Evolutionary conservation across 1,139 yeast species (phyloP).

Genomic region (Lodderomyces orthopsilosis): DNA sequence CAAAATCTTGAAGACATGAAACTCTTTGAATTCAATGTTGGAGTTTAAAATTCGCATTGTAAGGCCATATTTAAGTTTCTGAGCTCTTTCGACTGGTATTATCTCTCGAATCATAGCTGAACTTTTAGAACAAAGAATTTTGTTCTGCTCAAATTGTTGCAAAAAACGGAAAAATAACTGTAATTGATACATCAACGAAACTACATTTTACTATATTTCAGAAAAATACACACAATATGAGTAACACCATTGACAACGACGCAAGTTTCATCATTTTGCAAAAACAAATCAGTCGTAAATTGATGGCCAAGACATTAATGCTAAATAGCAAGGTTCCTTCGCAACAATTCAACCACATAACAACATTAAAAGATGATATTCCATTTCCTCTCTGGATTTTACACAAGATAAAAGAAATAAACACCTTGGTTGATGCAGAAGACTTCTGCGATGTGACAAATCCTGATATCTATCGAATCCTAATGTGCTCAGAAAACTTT

Average conservation of each 20-base stretch:
- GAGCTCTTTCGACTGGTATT: conserved; percentile 11
- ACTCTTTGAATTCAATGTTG: conserved; percentile 13
- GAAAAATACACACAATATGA: not conserved
- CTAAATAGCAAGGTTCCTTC: not conserved
- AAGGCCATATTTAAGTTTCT: conserved; percentile 14
- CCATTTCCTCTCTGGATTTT: not conserved
- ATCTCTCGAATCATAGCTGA: not conserved
- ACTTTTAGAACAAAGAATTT: not conserved
- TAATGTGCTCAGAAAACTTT: conserved; percentile 6
- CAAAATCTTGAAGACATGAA: conserved; percentile 17
- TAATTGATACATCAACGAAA: too few relatives aligned
- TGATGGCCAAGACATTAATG: not conserved
- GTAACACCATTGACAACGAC: not conserved
- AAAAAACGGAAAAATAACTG: conserved; percentile 1
- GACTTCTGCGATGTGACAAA: not conserved
- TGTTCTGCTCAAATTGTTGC: conserved; percentile 1
- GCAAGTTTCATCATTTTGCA: not conserved
- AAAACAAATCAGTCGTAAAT: not conserved
- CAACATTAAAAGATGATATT: not conserved
- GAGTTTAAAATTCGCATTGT: conserved; percentile 13
- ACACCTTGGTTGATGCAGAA: not conserved
- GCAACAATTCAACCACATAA: not conserved
- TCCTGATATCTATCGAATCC: not conserved
- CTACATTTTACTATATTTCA: too few relatives aligned
- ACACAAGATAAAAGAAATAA: not conserved